phyloP scores from a whole-genome alignment of 805 yeast genomes.

The Suhomyces xylopsoci region DNA sequence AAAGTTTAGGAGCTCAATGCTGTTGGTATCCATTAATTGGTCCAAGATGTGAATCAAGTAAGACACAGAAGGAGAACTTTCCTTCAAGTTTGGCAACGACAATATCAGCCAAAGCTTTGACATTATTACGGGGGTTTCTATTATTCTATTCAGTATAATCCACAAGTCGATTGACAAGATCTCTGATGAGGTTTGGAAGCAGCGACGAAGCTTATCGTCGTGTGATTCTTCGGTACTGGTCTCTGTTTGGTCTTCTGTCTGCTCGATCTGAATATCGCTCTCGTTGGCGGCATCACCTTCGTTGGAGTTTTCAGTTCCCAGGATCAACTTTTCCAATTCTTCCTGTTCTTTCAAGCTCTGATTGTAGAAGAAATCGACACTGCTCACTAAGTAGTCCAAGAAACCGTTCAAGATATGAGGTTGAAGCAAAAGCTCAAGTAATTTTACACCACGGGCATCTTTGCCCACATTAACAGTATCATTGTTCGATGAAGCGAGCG shows the following conservation, averaged over 20 bases:
- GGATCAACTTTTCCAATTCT: constrained; percentile 16
- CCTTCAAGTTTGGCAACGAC: constrained; percentile 27
- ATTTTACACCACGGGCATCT: constrained; percentile 45
- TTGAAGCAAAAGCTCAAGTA: constrained; percentile 76
- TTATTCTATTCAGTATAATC: constrained; percentile 41
- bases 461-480: constrained; percentile 25
- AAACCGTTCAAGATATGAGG: constrained; percentile 69
- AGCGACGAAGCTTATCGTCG: constrained; percentile 34
- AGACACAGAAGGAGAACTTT: constrained; percentile 38
- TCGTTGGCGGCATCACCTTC: neutral
- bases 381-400: constrained; percentile 59
- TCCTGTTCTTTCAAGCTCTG: constrained; percentile 21
- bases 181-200: constrained; percentile 39
- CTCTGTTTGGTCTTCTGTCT: constrained; percentile 11
- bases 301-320: constrained; percentile 5
- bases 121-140: constrained; percentile 40
- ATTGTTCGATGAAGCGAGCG: constrained; percentile 33
- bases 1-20: constrained; percentile 64
- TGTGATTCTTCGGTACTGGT: constrained; percentile 20
- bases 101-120: constrained; percentile 41
- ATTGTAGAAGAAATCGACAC: constrained; percentile 45
- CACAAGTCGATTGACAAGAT: constrained; percentile 40
- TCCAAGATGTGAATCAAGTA: constrained; percentile 66
- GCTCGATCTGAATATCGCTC: neutral
- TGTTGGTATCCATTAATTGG: constrained; percentile 66